These are phyloP conservation scores for Aspergillus sp. DNA, from an alignment of 2,329 filamentous ascomycete genomes.

Conservation along the genomic window DNA sequence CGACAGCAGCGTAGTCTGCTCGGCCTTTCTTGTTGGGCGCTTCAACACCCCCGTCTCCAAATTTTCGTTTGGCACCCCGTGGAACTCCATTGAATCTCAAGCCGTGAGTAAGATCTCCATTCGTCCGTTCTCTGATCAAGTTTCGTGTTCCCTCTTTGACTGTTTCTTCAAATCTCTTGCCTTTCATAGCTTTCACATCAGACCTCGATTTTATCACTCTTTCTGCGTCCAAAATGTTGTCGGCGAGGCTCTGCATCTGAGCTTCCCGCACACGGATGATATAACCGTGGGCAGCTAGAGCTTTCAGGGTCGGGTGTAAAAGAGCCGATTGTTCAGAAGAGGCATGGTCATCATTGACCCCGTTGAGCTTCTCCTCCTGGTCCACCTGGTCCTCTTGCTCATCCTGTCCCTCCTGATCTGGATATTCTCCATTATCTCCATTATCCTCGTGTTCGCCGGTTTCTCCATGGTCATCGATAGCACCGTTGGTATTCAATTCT, in stretches of 20 bases:
- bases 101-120: constrained; percentile 30
- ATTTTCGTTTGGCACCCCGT: constrained; percentile 29
- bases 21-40: constrained; percentile 14
- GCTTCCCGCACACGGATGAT: constrained; percentile 35
- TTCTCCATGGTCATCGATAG: constrained; percentile 9
- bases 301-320: constrained; percentile 34
- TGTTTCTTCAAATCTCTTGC: constrained; percentile 32
- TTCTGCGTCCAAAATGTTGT: constrained; percentile 35
- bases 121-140: constrained; percentile 28
- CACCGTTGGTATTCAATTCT: constrained; percentile 18
- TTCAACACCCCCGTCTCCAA: constrained; percentile 13
- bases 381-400: constrained; percentile 40
- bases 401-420: constrained; percentile 13
- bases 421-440: constrained; percentile 8
- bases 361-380: constrained; percentile 21
- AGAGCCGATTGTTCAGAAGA: constrained; percentile 15
- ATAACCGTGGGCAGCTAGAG: constrained; percentile 38
- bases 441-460: constrained; percentile 16
- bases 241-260: constrained; percentile 37
- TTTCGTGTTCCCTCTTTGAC: constrained; percentile 23
- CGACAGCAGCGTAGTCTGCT: constrained; percentile 23
- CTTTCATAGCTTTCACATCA: constrained; percentile 31
- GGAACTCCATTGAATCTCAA: constrained; percentile 28
- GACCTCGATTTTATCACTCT: constrained; percentile 24
- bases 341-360: constrained; percentile 19